Evolutionary conservation across 192 early-diverging fungal genomes (phyloP).

Genomic region (Backusella morwellensis): DNA sequence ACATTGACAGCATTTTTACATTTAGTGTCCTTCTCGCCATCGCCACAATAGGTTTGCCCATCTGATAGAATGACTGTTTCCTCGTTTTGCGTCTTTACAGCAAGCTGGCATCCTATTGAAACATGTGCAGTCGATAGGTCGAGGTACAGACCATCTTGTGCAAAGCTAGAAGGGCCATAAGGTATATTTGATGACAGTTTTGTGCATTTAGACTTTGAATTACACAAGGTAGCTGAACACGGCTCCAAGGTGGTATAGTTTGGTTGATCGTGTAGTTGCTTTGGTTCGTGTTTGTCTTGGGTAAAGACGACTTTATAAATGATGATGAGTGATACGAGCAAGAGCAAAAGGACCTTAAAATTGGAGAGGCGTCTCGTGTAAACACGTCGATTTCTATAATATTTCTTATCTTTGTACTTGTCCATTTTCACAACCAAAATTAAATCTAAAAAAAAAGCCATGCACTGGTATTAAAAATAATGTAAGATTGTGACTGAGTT

Average conservation of each 20-base stretch:
- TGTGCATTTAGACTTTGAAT: constrained; percentile 18
- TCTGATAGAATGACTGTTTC: not conserved
- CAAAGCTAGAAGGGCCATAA: constrained; percentile 6
- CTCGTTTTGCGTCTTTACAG: constrained; percentile 1
- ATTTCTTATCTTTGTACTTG: constrained; percentile 1
- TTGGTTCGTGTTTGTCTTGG: not conserved
- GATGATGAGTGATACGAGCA: not conserved
- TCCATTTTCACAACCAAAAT: not conserved
- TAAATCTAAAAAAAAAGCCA: not conserved
- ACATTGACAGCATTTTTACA: constrained; percentile 15
- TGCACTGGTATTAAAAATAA: not conserved
- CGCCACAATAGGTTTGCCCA: not conserved
- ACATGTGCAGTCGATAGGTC: constrained; percentile 25
- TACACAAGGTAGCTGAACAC: constrained; percentile 21
- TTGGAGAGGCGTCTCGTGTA: not conserved
- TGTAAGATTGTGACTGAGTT: not conserved
- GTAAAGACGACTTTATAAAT: not conserved
- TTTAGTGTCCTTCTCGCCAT: not conserved
- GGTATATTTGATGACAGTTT: constrained; percentile 9
- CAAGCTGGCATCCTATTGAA: constrained; percentile 6
- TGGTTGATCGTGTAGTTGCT: constrained; percentile 15
- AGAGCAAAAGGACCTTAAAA: not conserved
- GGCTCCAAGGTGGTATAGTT: not conserved
- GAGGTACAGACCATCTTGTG: constrained; percentile 15
- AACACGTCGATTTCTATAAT: constrained; percentile 1